A percentile compares a stretch with the other conserved stretches of the same genome.
These are phyloP conservation scores for Aspergillus saccharolyticus DNA, from an alignment of 495 filamentous ascomycete species.

Conservation along the genomic window DNA sequence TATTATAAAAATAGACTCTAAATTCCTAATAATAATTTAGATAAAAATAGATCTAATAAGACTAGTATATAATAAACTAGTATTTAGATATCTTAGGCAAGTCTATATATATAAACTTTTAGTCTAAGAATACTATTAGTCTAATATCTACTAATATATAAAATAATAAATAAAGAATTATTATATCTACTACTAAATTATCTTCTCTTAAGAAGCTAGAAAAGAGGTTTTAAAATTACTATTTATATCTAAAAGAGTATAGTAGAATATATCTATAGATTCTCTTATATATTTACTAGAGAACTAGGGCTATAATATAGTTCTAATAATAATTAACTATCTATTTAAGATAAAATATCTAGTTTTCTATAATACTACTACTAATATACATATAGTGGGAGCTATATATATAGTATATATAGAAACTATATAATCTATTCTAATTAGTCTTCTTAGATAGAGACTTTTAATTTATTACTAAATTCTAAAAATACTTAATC, in stretches of 20 bases:
- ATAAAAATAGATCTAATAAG: background rate
- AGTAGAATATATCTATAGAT: slow-evolving; percentile 1
- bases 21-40: background rate
- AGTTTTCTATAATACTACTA: background rate
- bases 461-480: no score
- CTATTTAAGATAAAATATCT: no score
- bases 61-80: background rate
- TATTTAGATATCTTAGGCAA: background rate
- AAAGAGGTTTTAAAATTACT: background rate
- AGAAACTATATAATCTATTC: no score
- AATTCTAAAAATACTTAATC: slow-evolving; percentile 1
- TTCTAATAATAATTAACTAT: background rate
- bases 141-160: background rate
- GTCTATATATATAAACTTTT: background rate
- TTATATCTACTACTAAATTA: background rate
- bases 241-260: background rate
- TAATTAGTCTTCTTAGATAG: no score
- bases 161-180: background rate
- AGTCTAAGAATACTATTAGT: slow-evolving; percentile 1
- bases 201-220: background rate
- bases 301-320: background rate
- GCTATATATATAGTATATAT: slow-evolving; percentile 3
- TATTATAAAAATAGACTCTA: background rate
- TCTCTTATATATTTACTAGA: background rate
- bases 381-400: background rate